These are phyloP conservation scores for Hyaloscypha variabilis DNA, from an alignment of 495 filamentous ascomycete species.

Conservation along the genomic window DNA sequence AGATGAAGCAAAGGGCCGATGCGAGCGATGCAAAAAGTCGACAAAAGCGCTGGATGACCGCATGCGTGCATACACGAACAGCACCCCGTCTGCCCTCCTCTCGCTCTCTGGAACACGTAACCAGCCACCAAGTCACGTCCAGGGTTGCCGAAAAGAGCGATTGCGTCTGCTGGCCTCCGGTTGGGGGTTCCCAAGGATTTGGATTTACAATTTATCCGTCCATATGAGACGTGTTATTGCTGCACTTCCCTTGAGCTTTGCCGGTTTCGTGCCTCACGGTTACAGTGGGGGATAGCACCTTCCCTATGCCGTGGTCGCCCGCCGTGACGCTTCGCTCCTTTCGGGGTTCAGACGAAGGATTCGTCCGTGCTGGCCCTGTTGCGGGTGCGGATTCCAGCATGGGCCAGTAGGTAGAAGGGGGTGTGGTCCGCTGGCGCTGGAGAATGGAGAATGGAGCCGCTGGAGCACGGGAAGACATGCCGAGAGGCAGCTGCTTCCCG, in stretches of 20 bases:
- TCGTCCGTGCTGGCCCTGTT: neutral
- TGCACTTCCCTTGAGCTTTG: neutral
- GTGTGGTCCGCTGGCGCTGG: neutral
- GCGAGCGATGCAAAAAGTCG: neutral
- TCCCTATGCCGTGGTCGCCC: neutral
- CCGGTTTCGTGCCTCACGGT: neutral
- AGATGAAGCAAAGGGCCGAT: neutral
- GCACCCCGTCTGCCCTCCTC: neutral
- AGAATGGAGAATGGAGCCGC: neutral
- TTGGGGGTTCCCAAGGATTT: neutral
- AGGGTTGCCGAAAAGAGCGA: neutral
- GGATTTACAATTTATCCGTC: conserved; percentile 3
- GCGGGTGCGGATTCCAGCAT: neutral
- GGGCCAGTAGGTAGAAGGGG: no score
- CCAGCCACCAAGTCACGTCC: neutral
- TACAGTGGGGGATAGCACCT: neutral
- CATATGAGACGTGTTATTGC: neutral
- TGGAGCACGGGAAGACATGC: neutral
- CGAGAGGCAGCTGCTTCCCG: neutral
- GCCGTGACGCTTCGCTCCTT: neutral
- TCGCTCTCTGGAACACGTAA: neutral
- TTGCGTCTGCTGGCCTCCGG: neutral
- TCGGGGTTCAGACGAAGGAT: neutral
- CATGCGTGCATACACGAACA: neutral
- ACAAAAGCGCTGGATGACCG: neutral